A percentile compares a stretch with the other conserved stretches of the same genome.
These are phyloP conservation scores for Rhodosporidiobolus sp. DNA, from an alignment of 768 basidiomycete genomes.

Conservation along the genomic window DNA sequence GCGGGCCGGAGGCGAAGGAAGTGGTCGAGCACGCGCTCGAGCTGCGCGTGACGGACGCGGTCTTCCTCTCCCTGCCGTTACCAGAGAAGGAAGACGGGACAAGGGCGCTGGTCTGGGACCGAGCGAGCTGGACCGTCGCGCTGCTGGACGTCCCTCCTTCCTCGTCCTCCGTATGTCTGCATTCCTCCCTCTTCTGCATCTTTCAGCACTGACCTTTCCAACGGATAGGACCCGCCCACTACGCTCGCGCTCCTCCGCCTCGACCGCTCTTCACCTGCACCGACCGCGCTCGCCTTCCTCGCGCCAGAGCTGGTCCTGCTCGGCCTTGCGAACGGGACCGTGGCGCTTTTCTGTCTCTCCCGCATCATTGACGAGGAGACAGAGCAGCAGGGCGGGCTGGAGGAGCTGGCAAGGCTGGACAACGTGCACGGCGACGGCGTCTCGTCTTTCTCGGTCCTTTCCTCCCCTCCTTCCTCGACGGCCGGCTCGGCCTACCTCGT, in stretches of 20 bases:
- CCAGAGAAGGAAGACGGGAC: too few species aligned
- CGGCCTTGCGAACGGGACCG: not conserved
- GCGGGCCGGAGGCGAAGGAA: not conserved
- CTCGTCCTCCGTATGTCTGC: not conserved
- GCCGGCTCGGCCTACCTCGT: not conserved
- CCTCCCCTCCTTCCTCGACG: too few species aligned
- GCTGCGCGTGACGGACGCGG: not conserved
- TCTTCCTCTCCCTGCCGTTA: not conserved
- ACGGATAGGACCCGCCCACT: not conserved
- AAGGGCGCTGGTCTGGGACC: constrained; percentile 9
- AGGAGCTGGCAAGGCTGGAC: not conserved
- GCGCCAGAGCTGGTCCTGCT: not conserved
- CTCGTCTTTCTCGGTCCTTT: not conserved
- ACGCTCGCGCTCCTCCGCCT: not conserved
- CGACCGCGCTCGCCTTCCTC: constrained; percentile 7
- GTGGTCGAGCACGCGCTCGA: not conserved
- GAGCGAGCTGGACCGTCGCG: not conserved
- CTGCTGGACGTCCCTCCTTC: not conserved
- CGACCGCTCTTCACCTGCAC: not conserved
- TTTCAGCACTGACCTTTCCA: not conserved
- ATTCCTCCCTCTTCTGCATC: not conserved
- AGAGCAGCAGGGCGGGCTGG: not conserved
- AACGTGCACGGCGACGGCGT: constrained; percentile 5
- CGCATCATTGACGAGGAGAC: not conserved
- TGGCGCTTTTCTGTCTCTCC: constrained; percentile 5